phyloP scores from a whole-genome alignment of 176 grass and related monocot genomes.

The Musa itinerans region DNA sequence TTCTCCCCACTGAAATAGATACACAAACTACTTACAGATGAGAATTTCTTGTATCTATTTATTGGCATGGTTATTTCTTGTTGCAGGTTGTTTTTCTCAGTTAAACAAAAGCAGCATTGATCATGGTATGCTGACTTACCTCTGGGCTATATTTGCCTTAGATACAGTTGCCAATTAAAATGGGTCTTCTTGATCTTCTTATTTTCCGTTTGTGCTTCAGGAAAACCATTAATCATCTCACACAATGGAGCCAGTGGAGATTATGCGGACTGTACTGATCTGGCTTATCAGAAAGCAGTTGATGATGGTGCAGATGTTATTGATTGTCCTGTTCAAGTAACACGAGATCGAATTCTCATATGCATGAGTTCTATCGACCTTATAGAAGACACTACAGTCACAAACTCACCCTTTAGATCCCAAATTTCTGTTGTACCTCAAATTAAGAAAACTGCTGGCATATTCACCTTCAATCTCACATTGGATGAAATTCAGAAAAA shows the following conservation, averaged over 20 bases:
- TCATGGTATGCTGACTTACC: conserved; percentile 40
- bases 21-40: too few species aligned
- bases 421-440: conserved; percentile 35
- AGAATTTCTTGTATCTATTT: neutral
- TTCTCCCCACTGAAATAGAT: neutral
- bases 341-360: conserved; percentile 58
- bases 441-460: conserved; percentile 45
- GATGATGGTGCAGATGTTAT: conserved; percentile 78
- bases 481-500: conserved; percentile 65
- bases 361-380: conserved; percentile 71
- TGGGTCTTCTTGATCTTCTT: neutral
- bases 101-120: conserved; percentile 60
- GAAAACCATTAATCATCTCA: conserved; percentile 73
- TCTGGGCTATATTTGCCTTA: neutral
- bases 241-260: conserved; percentile 93
- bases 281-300: conserved; percentile 79
- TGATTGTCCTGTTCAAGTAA: conserved; percentile 84
- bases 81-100: conserved; percentile 74
- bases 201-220: conserved; percentile 24
- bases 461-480: conserved; percentile 92
- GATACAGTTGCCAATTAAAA: neutral
- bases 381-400: conserved; percentile 59
- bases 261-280: conserved; percentile 81
- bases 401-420: conserved; percentile 41
- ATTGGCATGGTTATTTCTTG: neutral